Percentiles rank a stretch among this genome's conserved stretches.
Conservation (phyloP, 2,329 filamentous ascomycete species). For the Fusarium floridanum region DNA sequence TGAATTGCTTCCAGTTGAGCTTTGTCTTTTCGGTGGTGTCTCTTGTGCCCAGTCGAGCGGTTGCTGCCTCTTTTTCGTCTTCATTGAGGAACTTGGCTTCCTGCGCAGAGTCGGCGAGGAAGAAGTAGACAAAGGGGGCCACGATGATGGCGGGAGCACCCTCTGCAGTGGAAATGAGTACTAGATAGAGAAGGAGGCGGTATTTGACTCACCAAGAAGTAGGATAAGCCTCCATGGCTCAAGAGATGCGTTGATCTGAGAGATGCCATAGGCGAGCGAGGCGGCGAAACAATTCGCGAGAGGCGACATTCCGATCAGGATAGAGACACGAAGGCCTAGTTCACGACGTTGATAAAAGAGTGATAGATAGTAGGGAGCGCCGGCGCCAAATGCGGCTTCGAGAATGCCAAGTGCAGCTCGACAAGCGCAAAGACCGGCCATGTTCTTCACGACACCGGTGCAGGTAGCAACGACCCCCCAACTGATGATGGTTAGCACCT, state of each 20-base stretch:
- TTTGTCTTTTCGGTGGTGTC: conserved; percentile 4
- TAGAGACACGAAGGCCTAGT: conserved; percentile 20
- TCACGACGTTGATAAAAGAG: conserved; percentile 29
- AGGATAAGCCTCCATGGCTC: conserved; percentile 28
- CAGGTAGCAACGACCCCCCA: conserved; percentile 39
- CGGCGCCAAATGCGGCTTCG: conserved; percentile 37
- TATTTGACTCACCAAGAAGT: not conserved
- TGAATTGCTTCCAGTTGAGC: conserved; percentile 26
- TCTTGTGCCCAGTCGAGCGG: conserved; percentile 4
- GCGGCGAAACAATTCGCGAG: conserved; percentile 32
- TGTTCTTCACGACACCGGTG: conserved; percentile 21
- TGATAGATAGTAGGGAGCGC: conserved; percentile 34
- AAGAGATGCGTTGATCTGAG: conserved; percentile 16
- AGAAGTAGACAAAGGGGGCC: conserved; percentile 24
- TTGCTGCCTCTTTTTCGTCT: conserved; percentile 7
- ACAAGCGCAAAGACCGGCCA: conserved; percentile 19
- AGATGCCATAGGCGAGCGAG: conserved; percentile 31
- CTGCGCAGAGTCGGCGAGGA: conserved; percentile 30
- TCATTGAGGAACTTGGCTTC: conserved; percentile 21
- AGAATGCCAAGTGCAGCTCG: conserved; percentile 28
- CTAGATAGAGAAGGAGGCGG: accelerated
- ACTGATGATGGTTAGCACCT: not conserved
- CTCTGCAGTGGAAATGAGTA: not conserved
- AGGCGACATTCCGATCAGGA: conserved; percentile 29
- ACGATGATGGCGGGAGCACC: conserved; percentile 23